Conservation (phyloP, 768 basidiomycete genomes). For the Termitomyces sp. region DNA sequence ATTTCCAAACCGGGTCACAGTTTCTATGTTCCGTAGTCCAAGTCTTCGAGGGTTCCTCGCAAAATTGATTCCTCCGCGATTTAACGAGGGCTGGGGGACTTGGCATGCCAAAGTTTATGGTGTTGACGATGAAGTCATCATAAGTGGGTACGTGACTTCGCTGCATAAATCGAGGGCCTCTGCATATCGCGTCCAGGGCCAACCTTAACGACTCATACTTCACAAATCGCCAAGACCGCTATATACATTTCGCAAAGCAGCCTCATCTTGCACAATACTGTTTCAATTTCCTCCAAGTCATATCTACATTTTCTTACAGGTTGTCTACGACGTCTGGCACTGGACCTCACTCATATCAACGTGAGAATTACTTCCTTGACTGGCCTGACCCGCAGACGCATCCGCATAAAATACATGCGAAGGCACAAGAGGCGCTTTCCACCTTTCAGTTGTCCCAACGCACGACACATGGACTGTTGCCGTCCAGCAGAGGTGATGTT, state of each 20-base stretch:
- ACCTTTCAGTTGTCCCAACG: conserved; percentile 52
- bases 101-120: conserved; percentile 99
- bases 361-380: conserved; percentile 46
- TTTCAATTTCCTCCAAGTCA: conserved; percentile 65
- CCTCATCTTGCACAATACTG: conserved; percentile 77
- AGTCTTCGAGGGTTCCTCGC: conserved; percentile 73
- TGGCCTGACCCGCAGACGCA: conserved; percentile 69
- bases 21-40: conserved; percentile 87
- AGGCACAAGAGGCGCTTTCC: conserved; percentile 52
- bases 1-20: conserved; percentile 68
- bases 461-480: conserved; percentile 2
- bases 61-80: conserved; percentile 80
- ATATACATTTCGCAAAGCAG: conserved; percentile 68
- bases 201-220: conserved; percentile 95
- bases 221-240: conserved; percentile 92
- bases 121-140: conserved; percentile 86
- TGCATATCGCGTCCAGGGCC: conserved; percentile 49
- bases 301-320: conserved; percentile 71
- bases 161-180: not conserved
- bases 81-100: conserved; percentile 98
- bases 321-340: conserved; percentile 25
- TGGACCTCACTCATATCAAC: conserved; percentile 26
- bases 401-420: conserved; percentile 66
- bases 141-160: conserved; percentile 72
- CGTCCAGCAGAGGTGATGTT: conserved; percentile 25